Conservation (phyloP, 768 basidiomycete genomes). For the Auriscalpium vulgare region DNA sequence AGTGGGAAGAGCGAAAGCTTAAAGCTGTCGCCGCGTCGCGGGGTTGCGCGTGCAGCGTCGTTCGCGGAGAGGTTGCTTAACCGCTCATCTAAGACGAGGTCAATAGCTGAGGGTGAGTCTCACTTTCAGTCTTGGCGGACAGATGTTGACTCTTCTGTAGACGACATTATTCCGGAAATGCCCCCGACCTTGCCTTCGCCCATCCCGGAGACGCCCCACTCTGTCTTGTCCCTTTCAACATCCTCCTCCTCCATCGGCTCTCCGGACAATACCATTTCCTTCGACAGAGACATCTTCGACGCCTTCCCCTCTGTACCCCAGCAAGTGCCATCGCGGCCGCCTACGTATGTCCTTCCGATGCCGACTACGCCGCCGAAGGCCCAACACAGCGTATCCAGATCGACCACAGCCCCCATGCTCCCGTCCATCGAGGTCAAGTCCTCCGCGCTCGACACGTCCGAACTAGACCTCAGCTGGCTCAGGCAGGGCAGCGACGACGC, state of each 20-base stretch:
- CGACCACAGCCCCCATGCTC: not conserved
- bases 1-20: conserved; percentile 9
- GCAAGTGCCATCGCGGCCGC: conserved; percentile 21
- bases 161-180: conserved; percentile 9
- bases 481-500: not conserved
- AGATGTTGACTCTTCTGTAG: not conserved
- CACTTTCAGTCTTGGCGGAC: not conserved
- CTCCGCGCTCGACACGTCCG: not conserved
- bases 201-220: conserved; percentile 17
- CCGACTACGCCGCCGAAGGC: conserved; percentile 1
- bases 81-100: conserved; percentile 12
- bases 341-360: conserved; percentile 5
- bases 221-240: conserved; percentile 33
- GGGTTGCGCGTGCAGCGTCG: conserved; percentile 14
- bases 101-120: conserved; percentile 11
- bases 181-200: not conserved
- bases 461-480: not conserved
- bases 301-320: conserved; percentile 67
- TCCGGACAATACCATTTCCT: conserved; percentile 31
- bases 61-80: conserved; percentile 13
- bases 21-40: conserved; percentile 12
- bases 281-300: conserved; percentile 58
- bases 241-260: conserved; percentile 21
- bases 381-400: conserved; percentile 4
- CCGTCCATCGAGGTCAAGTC: not conserved